Conservation (phyloP, 371 early-diverging fungal species). For the Mucor plumbeus region DNA sequence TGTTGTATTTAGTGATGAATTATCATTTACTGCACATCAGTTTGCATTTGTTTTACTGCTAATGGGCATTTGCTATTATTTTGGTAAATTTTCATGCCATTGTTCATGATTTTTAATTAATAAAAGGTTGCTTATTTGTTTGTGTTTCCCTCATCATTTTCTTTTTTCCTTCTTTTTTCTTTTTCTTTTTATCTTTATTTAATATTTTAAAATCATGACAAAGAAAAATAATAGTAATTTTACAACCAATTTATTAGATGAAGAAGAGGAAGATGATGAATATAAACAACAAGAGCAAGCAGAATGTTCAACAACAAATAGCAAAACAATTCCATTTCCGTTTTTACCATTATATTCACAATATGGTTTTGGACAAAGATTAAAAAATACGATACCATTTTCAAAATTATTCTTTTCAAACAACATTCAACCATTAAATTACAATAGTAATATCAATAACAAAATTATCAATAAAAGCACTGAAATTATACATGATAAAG, state of each 20-base stretch:
- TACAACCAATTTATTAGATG: neutral
- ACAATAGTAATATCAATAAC: neutral
- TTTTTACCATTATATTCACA: conserved; percentile 21
- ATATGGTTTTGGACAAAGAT: conserved; percentile 16
- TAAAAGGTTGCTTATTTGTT: neutral
- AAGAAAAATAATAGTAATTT: neutral
- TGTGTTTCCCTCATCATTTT: neutral
- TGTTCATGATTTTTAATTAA: conserved; percentile 27
- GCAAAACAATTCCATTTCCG: conserved; percentile 15
- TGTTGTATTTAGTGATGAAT: conserved; percentile 45
- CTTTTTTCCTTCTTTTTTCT: neutral
- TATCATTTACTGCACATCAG: conserved; percentile 51
- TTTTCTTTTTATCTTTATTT: neutral
- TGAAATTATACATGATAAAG: conserved; percentile 18
- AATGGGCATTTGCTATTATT: conserved; percentile 52
- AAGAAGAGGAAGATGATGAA: neutral
- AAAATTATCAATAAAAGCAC: neutral
- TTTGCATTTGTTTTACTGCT: conserved; percentile 43
- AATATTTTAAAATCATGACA: neutral
- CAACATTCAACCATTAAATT: neutral
- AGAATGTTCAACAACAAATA: conserved; percentile 2
- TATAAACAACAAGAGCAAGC: neutral
- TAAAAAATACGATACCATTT: conserved; percentile 16
- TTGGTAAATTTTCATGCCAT: conserved; percentile 54
- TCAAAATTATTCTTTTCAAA: conserved; percentile 18